Base-by-base conservation (phyloP, 768 basidiomycete genomes). In the Amanita exitialis region DNA sequence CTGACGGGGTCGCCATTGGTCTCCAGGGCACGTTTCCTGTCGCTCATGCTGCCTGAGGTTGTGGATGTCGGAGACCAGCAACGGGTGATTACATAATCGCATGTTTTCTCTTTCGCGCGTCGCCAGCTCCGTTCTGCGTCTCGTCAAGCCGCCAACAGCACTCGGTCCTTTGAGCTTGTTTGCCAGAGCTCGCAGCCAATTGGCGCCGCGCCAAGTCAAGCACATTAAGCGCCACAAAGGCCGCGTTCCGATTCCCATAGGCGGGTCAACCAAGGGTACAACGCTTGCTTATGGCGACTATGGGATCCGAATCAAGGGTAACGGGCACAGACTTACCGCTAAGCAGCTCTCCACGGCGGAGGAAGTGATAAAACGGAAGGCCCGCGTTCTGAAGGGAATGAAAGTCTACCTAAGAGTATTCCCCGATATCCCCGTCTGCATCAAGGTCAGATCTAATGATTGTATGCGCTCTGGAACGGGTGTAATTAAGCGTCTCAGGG, bases 391-490 rank as follows among this genome's bases (percentile, higher is more conserved):
- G 41, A 97, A 97, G 62, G 92, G 94, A 5, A 76, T 80, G 32
- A 89, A 92, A 67, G 80, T 92, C 38, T 93, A 78, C 63, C 60
- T 95, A 66, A 76, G 94, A 46, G 85, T 97, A 37, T 98, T 98
- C 69, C 95, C 96, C 3, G 93, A 98, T 68, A 83, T 96, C 53
- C 93, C 94, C 2, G 93, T 99, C 53, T 96, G 94, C 72, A 83
- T 97, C 49, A 98, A 99, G 80, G 91, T 90, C 53, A 39, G 73
- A 59, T 6, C 25, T 42, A 13, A 12, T 1, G 37, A 44, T 44
- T 13, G 30, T 12, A 48, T 46, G 15, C n/a, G 5, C n/a, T 20
- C 42, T n/a, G n/a, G n/a, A 12, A 13, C 13, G 13, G 3, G 53
- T 20, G 43, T 9, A 55, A 28, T 18, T 20, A 36, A 30, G 30